Evolutionary conservation across 192 early-diverging fungal species (phyloP).

Genomic region (Coemansia sp.): DNA sequence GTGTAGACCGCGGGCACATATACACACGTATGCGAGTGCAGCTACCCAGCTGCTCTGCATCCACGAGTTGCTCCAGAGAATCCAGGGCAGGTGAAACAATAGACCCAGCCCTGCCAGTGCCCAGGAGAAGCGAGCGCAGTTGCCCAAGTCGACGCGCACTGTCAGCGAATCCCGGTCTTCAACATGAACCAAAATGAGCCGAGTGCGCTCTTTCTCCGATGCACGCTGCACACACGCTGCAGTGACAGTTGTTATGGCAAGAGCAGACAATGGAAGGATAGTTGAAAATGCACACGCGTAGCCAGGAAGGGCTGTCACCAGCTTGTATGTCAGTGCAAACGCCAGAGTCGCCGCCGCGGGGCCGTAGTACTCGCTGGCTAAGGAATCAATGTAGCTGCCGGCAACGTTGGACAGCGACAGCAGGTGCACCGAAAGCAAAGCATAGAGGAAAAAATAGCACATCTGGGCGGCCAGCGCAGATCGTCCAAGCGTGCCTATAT

Average conservation of each 20-base stretch:
- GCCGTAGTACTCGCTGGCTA: slow-evolving; percentile 24
- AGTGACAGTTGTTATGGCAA: slow-evolving; percentile 5
- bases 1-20: slow-evolving; percentile 18
- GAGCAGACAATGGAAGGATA: slow-evolving; percentile 9
- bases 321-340: slow-evolving; percentile 6
- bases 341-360: slow-evolving; percentile 15
- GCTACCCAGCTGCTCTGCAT: slow-evolving; percentile 6
- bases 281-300: slow-evolving; percentile 2
- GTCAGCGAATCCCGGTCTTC: slow-evolving; percentile 15
- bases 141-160: slow-evolving; percentile 10
- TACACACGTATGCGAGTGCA: slow-evolving; percentile 2
- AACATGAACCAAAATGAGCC: neutral
- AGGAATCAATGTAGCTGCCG: slow-evolving; percentile 7
- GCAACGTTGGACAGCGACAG: slow-evolving; percentile 14
- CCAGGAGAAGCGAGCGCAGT: slow-evolving; percentile 12
- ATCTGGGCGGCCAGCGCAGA: slow-evolving; percentile 17
- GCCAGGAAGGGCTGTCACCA: slow-evolving; percentile 4
- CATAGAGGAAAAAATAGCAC: slow-evolving; percentile 16
- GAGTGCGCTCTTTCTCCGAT: neutral
- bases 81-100: slow-evolving; percentile 23
- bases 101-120: slow-evolving; percentile 3
- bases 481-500: slow-evolving; percentile 7
- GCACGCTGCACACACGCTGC: neutral
- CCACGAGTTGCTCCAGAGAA: slow-evolving; percentile 14
- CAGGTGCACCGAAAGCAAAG: slow-evolving; percentile 18